phyloP scores from a whole-genome alignment of 2,329 filamentous ascomycete species.

The Cladophialophora psammophila region DNA sequence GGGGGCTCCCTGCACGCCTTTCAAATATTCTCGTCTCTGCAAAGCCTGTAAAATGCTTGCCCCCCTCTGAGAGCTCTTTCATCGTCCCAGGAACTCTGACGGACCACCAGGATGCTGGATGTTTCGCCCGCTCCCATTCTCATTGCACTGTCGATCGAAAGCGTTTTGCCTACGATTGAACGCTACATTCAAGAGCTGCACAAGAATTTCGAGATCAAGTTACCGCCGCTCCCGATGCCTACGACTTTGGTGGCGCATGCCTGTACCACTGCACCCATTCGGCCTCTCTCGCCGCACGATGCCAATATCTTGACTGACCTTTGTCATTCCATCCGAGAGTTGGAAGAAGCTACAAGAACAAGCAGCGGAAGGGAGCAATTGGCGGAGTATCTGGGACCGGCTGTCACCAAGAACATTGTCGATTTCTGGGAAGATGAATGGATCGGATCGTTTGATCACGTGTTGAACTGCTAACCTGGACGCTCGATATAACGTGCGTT shows the following conservation, averaged over 20 bases:
- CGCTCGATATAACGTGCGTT: neutral
- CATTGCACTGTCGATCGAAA: conserved; percentile 15
- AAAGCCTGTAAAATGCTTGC: conserved; percentile 4
- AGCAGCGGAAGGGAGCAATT: conserved; percentile 26
- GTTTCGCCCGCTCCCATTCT: conserved; percentile 3
- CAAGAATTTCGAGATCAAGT: conserved; percentile 2
- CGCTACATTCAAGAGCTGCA: conserved; percentile 20
- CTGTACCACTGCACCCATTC: conserved; percentile 34
- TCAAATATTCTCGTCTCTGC: conserved; percentile 14
- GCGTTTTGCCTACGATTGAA: conserved; percentile 21
- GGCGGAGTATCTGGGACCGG: conserved; percentile 21
- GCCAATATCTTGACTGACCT: conserved; percentile 46
- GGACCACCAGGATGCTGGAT: conserved; percentile 16
- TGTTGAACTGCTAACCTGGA: neutral
- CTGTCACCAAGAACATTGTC: conserved; percentile 26
- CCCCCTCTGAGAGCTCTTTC: neutral
- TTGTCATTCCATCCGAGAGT: conserved; percentile 37
- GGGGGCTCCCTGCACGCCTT: neutral
- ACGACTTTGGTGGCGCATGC: conserved; percentile 34
- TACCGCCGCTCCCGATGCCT: neutral
- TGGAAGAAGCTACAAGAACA: conserved; percentile 37
- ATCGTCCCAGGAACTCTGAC: neutral
- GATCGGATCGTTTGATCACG: conserved; percentile 30
- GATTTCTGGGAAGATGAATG: conserved; percentile 41
- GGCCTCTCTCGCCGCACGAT: conserved; percentile 43